Evolutionary conservation across 257 asterid genomes (phyloP).

Genomic region (Verbena officinalis): DNA sequence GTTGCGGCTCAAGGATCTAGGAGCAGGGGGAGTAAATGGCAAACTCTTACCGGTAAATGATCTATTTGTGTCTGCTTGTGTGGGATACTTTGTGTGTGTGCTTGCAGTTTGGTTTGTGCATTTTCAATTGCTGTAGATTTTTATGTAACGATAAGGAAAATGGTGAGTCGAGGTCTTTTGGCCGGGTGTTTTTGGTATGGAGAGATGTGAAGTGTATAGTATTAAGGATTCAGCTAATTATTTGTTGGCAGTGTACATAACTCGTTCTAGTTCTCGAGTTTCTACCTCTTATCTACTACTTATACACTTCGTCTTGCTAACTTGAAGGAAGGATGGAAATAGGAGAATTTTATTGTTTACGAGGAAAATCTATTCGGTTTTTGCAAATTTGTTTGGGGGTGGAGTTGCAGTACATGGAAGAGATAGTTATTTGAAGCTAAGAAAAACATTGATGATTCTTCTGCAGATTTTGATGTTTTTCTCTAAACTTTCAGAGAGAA

Average conservation of each 20-base stretch:
- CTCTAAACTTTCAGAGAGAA: not conserved
- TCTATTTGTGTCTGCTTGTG: not conserved
- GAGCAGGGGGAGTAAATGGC: slow-evolving; percentile 44
- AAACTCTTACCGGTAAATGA: slow-evolving; percentile 59
- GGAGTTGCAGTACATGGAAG: too few relatives aligned
- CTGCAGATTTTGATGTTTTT: not conserved
- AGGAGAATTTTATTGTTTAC: not conserved
- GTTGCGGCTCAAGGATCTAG: slow-evolving; percentile 67
- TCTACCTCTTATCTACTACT: not conserved
- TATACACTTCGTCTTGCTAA: not conserved
- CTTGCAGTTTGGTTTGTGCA: not conserved
- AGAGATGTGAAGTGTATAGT: slow-evolving; percentile 2
- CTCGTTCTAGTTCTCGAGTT: not conserved
- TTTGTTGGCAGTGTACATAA: not conserved
- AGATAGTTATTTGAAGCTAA: not conserved
- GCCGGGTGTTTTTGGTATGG: not conserved
- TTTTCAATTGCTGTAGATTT: not conserved
- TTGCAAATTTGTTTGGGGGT: too few relatives aligned
- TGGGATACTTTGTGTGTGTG: not conserved
- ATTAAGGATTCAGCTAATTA: not conserved
- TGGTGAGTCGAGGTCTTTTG: not conserved
- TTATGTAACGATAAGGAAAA: not conserved
- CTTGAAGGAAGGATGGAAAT: not conserved
- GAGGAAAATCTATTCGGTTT: not conserved
- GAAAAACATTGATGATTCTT: not conserved